phyloP scores from a whole-genome alignment of 805 yeast species.

The Wickerhamiella domercqiae region DNA sequence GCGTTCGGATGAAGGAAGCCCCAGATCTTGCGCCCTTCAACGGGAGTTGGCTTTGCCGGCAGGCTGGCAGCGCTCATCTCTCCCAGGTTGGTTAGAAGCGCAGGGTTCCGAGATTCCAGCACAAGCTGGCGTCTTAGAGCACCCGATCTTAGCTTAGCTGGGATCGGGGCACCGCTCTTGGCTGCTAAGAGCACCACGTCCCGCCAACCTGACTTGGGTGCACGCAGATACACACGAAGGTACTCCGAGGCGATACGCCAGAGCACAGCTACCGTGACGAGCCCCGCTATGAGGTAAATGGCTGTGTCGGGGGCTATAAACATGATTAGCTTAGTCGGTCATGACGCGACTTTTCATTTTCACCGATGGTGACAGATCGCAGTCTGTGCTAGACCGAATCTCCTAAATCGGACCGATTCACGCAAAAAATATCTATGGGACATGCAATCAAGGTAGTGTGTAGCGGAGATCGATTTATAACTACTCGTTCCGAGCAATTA shows the following conservation, averaged over 20 bases:
- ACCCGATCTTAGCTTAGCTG: constrained; percentile 17
- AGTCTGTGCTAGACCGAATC: too few species aligned
- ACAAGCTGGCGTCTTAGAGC: constrained; percentile 28
- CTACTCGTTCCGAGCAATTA: too few species aligned
- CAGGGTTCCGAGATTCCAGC: constrained; percentile 21
- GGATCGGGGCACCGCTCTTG: constrained; percentile 14
- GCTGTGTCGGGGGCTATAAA: neutral
- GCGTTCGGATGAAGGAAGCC: constrained; percentile 96
- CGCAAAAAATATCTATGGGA: too few species aligned
- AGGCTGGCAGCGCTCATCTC: too few species aligned
- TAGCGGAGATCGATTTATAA: too few species aligned
- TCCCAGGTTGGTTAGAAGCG: constrained; percentile 17
- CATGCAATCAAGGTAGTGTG: too few species aligned
- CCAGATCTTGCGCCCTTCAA: constrained; percentile 27
- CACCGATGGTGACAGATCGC: too few species aligned
- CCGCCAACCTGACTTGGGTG: constrained; percentile 14
- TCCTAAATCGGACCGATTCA: too few species aligned
- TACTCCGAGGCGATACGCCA: neutral
- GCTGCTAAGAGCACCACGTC: constrained; percentile 11
- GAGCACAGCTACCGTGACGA: neutral
- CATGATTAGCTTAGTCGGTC: too few species aligned
- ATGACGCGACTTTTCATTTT: too few species aligned
- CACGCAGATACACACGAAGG: constrained; percentile 7
- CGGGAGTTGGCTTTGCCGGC: constrained; percentile 5
- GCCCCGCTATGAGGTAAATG: neutral